phyloP scores from a whole-genome alignment of 306 rosid genomes.

The Trichosanthes truncata region DNA sequence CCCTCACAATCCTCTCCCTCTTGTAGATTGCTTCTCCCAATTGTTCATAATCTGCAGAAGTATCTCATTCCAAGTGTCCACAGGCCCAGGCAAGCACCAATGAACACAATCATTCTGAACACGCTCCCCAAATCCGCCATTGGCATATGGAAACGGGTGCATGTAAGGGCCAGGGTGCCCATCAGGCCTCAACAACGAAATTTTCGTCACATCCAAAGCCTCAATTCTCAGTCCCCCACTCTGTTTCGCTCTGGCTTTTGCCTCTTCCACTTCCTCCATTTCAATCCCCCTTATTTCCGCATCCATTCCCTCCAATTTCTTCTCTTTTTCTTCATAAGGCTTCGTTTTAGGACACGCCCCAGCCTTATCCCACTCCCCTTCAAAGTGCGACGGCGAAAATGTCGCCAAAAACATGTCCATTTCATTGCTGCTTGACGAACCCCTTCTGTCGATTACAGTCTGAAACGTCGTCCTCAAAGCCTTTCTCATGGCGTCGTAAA shows the following conservation, averaged over 20 bases:
- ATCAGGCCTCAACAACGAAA: conserved; percentile 72
- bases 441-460: conserved; percentile 39
- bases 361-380: conserved; percentile 82
- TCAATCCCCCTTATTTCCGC: conserved; percentile 57
- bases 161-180: conserved; percentile 93
- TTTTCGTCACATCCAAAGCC: conserved; percentile 61
- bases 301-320: conserved; percentile 70
- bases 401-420: conserved; percentile 52
- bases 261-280: conserved; percentile 61
- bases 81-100: conserved; percentile 92
- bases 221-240: conserved; percentile 32
- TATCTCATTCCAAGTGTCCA: conserved; percentile 91
- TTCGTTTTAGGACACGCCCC: conserved; percentile 71
- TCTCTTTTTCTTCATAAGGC: conserved; percentile 48
- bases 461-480: conserved; percentile 51
- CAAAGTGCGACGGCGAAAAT: conserved; percentile 87
- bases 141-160: conserved; percentile 65
- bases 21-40: conserved; percentile 21
- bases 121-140: conserved; percentile 45
- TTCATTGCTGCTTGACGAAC: conserved; percentile 2
- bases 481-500: conserved; percentile 66
- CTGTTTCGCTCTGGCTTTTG: conserved; percentile 27
- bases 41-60: conserved; percentile 45
- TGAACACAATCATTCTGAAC: conserved; percentile 91
- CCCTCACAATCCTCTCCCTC: background rate